Percentiles rank a stretch among this genome's conserved stretches.
phyloP scores from a whole-genome alignment of 176 grass and related monocot genomes.

The Aegilops longissima region DNA sequence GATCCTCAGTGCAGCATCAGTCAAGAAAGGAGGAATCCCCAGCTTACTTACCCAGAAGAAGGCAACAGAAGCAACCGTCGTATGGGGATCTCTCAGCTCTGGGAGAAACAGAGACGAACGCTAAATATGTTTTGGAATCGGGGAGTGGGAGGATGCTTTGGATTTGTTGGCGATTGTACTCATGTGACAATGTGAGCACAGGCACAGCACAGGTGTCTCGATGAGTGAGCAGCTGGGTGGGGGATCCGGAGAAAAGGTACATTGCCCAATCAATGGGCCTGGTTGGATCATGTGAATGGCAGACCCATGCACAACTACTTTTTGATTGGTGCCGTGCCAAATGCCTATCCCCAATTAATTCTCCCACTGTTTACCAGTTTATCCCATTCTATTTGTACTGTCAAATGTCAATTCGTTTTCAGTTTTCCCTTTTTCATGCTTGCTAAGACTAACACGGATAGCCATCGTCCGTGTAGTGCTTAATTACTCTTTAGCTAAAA shows the following conservation, averaged over 20 bases:
- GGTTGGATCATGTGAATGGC: conserved; percentile 65
- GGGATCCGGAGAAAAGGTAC: background rate
- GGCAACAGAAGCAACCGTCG: background rate
- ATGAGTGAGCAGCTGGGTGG: conserved; percentile 22
- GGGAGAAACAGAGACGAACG: background rate
- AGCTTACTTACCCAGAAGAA: background rate
- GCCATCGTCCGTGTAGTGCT: background rate
- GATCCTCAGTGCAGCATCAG: background rate
- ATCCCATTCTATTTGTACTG: conserved; percentile 2
- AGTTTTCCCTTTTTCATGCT: background rate
- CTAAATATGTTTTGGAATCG: conserved; percentile 14
- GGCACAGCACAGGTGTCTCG: conserved; percentile 36
- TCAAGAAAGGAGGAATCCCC: background rate
- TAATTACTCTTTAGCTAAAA: background rate
- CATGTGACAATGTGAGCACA: conserved; percentile 24
- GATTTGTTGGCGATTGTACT: background rate
- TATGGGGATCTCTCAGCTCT: background rate
- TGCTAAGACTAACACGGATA: background rate
- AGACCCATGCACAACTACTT: conserved; percentile 12
- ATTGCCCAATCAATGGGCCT: conserved; percentile 30
- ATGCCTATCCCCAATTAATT: conserved; percentile 20
- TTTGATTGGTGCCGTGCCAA: conserved; percentile 10
- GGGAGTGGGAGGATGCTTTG: background rate
- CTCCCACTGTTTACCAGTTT: background rate
- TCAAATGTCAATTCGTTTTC: background rate